These are phyloP conservation scores for Hypoxylon sp. DNA, from an alignment of 2,329 filamentous ascomycete genomes.

Conservation along the genomic window DNA sequence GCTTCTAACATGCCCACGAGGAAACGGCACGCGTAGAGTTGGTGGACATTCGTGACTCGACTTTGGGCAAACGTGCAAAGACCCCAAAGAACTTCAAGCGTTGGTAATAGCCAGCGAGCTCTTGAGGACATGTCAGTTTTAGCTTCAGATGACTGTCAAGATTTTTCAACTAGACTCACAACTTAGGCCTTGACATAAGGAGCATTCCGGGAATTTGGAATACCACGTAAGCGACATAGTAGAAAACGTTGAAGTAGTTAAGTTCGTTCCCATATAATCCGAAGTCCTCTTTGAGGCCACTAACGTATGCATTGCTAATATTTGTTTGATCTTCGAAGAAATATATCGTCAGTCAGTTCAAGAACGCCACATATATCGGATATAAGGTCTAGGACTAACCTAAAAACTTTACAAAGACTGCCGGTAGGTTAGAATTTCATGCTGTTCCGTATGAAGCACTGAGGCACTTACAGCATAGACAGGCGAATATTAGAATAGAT, in stretches of 20 bases:
- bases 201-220: conserved; percentile 55
- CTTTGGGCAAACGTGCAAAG: conserved; percentile 53
- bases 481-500: conserved; percentile 54
- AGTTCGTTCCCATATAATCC: conserved; percentile 58
- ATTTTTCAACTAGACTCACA: conserved; percentile 42
- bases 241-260: conserved; percentile 60
- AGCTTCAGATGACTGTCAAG: not conserved
- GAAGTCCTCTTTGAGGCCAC: conserved; percentile 59
- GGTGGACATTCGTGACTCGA: conserved; percentile 51
- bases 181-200: conserved; percentile 52
- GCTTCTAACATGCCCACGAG: conserved; percentile 55
- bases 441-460: too few species aligned
- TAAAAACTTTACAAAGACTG: conserved; percentile 56
- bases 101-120: conserved; percentile 53
- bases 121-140: conserved; percentile 22
- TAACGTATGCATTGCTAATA: conserved; percentile 58
- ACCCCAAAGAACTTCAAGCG: conserved; percentile 54
- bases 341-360: not conserved
- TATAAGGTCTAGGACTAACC: conserved; percentile 39
- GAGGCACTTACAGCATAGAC: conserved; percentile 53
- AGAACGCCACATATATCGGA: not conserved
- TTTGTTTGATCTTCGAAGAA: conserved; percentile 52
- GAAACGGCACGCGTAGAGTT: conserved; percentile 53
- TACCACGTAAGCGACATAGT: conserved; percentile 58
- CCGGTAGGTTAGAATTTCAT: not conserved